These are phyloP conservation scores for Phytophthora megakarya DNA, from an alignment of 352 stramenopile species.

Conservation along the genomic window DNA sequence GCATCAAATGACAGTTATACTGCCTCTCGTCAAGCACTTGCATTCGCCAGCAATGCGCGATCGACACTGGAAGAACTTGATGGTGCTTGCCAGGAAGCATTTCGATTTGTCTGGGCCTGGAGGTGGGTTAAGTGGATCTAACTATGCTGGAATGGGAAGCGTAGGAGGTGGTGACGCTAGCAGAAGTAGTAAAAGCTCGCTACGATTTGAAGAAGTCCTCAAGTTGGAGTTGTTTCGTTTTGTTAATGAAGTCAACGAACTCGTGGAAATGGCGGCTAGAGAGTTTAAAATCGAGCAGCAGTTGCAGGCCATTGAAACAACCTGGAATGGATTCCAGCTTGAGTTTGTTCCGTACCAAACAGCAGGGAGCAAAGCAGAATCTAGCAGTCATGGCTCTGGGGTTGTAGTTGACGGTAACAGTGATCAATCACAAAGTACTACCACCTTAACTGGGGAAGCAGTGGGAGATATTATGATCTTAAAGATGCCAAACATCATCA, in stretches of 20 bases:
- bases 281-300: slow-evolving; percentile 98
- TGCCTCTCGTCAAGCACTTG: slow-evolving; percentile 91
- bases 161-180: slow-evolving; percentile 3
- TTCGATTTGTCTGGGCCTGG: slow-evolving; percentile 64
- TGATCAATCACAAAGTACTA: background rate
- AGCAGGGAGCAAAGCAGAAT: slow-evolving; percentile 29
- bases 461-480: slow-evolving; percentile 90
- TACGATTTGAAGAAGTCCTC: slow-evolving; percentile 93
- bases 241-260: slow-evolving; percentile 94
- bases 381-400: slow-evolving; percentile 1
- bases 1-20: slow-evolving; percentile 91
- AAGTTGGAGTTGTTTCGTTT: slow-evolving; percentile 92
- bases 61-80: slow-evolving; percentile 89
- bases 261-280: slow-evolving; percentile 95
- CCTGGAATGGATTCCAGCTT: slow-evolving; percentile 91
- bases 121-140: slow-evolving; percentile 21
- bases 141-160: slow-evolving; percentile 21
- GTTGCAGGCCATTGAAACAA: slow-evolving; percentile 90
- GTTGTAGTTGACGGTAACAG: background rate
- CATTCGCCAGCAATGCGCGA: slow-evolving; percentile 88
- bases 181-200: slow-evolving; percentile 33
- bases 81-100: slow-evolving; percentile 87
- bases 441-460: slow-evolving; percentile 22
- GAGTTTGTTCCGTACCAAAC: slow-evolving; percentile 93
- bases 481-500: slow-evolving; percentile 90